These are phyloP conservation scores for Penicillium brasilianum DNA, from an alignment of 2,329 filamentous ascomycete genomes.

Conservation along the genomic window DNA sequence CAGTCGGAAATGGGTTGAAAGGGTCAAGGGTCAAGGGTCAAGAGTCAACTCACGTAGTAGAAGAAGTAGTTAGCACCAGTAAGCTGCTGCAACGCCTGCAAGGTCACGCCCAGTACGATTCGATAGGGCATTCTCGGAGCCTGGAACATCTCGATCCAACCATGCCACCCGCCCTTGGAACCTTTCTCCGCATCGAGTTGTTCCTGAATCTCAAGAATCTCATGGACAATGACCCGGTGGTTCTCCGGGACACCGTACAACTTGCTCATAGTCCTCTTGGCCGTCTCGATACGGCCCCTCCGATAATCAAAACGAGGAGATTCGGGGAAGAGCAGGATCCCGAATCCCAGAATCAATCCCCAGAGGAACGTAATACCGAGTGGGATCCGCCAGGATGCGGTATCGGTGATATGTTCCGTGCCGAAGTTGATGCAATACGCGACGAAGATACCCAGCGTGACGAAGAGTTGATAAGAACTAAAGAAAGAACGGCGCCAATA, in stretches of 20 bases:
- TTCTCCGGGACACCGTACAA: constrained; percentile 61
- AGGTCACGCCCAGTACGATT: constrained; percentile 46
- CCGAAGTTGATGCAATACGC: constrained; percentile 55
- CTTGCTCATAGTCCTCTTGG: constrained; percentile 58
- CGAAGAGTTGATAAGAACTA: constrained; percentile 55
- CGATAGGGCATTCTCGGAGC: constrained; percentile 54
- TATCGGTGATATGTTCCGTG: constrained; percentile 45
- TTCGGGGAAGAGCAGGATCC: constrained; percentile 62
- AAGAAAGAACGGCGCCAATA: too few species aligned
- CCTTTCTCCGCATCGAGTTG: constrained; percentile 60
- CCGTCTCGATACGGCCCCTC: constrained; percentile 57
- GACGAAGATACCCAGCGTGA: constrained; percentile 54
- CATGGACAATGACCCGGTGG: constrained; percentile 59
- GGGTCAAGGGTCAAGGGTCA: too few species aligned
- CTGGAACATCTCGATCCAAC: constrained; percentile 51
- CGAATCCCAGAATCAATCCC: constrained; percentile 58
- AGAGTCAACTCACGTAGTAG: constrained; percentile 60
- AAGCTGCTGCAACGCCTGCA: constrained; percentile 53
- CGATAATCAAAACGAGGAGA: constrained; percentile 64
- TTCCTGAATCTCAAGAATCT: constrained; percentile 61
- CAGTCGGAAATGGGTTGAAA: too few species aligned
- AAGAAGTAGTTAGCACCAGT: constrained; percentile 55
- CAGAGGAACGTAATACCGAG: constrained; percentile 64
- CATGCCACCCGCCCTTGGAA: constrained; percentile 32
- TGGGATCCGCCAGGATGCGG: constrained; percentile 54